Percentiles rank a stretch among this genome's conserved stretches.
These are phyloP conservation scores for Colletotrichum sublineola DNA, from an alignment of 2,329 filamentous ascomycete genomes.

Conservation along the genomic window DNA sequence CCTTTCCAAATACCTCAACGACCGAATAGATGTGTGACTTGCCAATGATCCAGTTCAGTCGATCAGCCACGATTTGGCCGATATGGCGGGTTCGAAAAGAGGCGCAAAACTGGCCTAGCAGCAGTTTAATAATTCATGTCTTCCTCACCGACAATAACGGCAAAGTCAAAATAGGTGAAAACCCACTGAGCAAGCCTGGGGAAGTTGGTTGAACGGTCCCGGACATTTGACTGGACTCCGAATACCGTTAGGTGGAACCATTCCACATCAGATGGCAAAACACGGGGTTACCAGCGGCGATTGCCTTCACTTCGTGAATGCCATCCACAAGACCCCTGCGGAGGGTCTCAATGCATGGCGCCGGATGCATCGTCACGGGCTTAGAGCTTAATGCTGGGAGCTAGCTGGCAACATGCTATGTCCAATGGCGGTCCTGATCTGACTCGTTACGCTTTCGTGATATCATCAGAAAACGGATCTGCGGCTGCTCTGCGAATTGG, in stretches of 20 bases:
- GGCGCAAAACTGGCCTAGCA: not conserved
- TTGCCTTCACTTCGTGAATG: not conserved
- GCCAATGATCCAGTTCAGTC: not conserved
- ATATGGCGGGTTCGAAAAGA: too few species aligned
- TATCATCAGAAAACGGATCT: slow-evolving; percentile 12
- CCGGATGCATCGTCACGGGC: slow-evolving; percentile 18
- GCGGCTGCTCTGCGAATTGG: not conserved
- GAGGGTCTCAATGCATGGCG: slow-evolving; percentile 8
- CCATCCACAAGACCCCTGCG: not conserved
- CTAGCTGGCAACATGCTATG: slow-evolving; percentile 28
- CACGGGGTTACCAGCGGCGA: slow-evolving; percentile 21
- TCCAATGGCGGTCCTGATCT: slow-evolving; percentile 2
- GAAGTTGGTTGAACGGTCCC: not conserved
- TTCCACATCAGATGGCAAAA: not conserved
- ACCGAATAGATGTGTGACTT: too few species aligned
- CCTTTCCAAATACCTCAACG: not conserved
- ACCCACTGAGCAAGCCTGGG: not conserved
- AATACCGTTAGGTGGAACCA: not conserved
- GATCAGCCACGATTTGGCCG: not conserved
- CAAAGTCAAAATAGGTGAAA: not conserved
- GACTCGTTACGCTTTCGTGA: slow-evolving; percentile 24
- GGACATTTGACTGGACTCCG: not conserved
- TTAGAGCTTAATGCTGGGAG: slow-evolving; percentile 15
- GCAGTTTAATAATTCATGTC: slow-evolving; percentile 2
- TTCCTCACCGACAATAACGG: not conserved